A percentile compares a stretch with the other conserved stretches of the same genome.
phyloP scores from a whole-genome alignment of 1,139 yeast genomes.

The Lodderomyces oxycetoniae region DNA sequence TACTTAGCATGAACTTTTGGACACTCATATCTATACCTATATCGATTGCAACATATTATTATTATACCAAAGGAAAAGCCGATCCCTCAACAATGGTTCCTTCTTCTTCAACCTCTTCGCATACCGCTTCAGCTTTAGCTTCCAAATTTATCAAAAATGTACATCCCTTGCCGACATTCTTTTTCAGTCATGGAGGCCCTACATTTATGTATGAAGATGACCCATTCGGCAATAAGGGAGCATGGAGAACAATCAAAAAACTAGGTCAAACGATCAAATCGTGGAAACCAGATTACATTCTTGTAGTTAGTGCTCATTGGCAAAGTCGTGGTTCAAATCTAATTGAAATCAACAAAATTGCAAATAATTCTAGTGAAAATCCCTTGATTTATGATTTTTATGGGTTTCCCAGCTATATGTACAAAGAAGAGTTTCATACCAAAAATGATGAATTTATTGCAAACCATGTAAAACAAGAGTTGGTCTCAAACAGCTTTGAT shows the following conservation, averaged over 20 bases:
- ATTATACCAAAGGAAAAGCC: background rate
- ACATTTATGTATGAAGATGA: constrained; percentile 54
- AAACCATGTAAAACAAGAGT: constrained; percentile 35
- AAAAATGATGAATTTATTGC: constrained; percentile 41
- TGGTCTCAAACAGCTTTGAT: constrained; percentile 40
- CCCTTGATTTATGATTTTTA: constrained; percentile 64
- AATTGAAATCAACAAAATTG: constrained; percentile 38
- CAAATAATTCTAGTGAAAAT: constrained; percentile 14
- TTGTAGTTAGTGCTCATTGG: constrained; percentile 77
- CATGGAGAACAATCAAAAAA: constrained; percentile 46
- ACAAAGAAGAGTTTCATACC: constrained; percentile 56
- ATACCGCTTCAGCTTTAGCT: background rate
- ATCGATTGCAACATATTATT: background rate
- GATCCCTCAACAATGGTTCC: background rate
- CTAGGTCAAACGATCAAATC: constrained; percentile 50
- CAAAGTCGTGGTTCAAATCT: constrained; percentile 41
- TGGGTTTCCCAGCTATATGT: constrained; percentile 64
- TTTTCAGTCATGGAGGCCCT: constrained; percentile 78
- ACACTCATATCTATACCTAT: background rate
- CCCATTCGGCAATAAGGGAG: constrained; percentile 49
- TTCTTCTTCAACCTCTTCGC: background rate
- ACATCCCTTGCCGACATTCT: constrained; percentile 50
- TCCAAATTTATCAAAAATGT: constrained; percentile 16
- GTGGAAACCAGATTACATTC: constrained; percentile 58
- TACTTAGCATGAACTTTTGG: constrained; percentile 1